A percentile compares a stretch with the other conserved stretches of the same genome.
phyloP scores from a whole-genome alignment of 164 flowering plant genomes.

The Euptelea pleiosperma region DNA sequence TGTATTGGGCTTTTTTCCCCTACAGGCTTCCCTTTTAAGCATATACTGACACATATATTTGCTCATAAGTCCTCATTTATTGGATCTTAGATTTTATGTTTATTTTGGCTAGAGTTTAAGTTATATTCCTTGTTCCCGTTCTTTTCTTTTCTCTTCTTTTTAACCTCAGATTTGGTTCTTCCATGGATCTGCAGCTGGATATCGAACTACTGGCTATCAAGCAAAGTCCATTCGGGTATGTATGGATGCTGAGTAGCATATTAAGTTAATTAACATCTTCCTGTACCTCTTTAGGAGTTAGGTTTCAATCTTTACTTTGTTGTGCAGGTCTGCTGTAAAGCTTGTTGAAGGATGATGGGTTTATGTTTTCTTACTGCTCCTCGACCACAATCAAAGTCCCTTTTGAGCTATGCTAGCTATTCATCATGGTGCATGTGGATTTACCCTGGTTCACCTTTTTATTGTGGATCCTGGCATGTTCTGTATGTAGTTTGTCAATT shows the following conservation, averaged over 20 bases:
- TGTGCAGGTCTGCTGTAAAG: conserved; percentile 54
- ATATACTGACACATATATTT: too few species aligned
- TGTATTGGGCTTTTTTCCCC: too few species aligned
- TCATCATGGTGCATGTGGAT: too few species aligned
- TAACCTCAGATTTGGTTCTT: not conserved
- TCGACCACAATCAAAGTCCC: not conserved
- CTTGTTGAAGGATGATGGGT: conserved; percentile 54
- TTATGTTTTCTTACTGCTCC: not conserved
- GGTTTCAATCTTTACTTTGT: conserved; percentile 7
- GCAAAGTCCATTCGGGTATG: conserved; percentile 85
- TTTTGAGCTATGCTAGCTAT: not conserved
- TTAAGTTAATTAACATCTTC: not conserved
- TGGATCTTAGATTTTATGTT: too few species aligned
- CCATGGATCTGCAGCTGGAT: conserved; percentile 56
- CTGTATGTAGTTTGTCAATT: too few species aligned
- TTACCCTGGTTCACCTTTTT: too few species aligned
- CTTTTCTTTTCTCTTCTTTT: not conserved
- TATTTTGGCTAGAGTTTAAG: not conserved
- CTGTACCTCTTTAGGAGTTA: not conserved
- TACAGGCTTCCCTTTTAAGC: too few species aligned
- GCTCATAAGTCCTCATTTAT: too few species aligned
- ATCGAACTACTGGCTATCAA: conserved; percentile 76
- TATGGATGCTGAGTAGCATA: conserved; percentile 2
- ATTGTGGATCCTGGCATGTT: too few species aligned
- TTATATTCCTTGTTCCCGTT: not conserved